Base-by-base conservation (phyloP, 352 stramenopile species). In the Stramenopiles sp. region DNA sequence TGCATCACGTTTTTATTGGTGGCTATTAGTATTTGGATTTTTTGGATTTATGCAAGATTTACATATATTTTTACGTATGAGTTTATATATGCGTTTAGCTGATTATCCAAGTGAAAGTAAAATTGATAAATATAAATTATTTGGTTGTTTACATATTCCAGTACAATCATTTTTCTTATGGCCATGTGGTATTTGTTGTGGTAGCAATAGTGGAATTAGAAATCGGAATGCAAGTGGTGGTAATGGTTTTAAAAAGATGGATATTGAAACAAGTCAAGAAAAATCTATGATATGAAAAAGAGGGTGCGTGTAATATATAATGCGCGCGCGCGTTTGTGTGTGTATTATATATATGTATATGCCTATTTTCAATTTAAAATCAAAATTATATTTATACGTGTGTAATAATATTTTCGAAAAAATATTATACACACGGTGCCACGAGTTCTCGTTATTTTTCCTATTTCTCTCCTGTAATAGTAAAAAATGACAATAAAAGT, bases 51-150 rank as follows among this genome's bases (percentile, higher is more conserved):
- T 13, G 65, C 65, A 76, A 13, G 65, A 76, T 76, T 76, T 4
- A 13, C 65, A 76, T 20, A 76, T 76, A 13, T 76, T 76, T 31
- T 20, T 76, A 31, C 65, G 65, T 31, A 33, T 76, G 31, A 76
- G 31, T 33, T 33, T 76, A 20, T 33, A 76, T 33, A 33, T 76
- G 30, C 65, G 65, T 13, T 13, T 76, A 13, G 65, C 30, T 31
- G 65, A 76, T 31, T 76, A 33, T 76, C 65, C 65, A 4, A 76
- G 65, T 33, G 65, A 76, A 76, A 31, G 31, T 31, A 76, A 76
- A 31, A 33, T 33, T 33, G 31, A 76, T 7, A 33, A 33, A 33
- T 33, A 33, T 13, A 76, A 31, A 7, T 7, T 76, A 33, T 76
- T 31, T 33, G 65, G 65, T 13, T 76, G 65, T 20, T 33, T 76